Evolutionary conservation across 805 yeast species (phyloP), one percentile per base, ranked within the genome.

Genomic region (Torulaspora quercuum): DNA sequence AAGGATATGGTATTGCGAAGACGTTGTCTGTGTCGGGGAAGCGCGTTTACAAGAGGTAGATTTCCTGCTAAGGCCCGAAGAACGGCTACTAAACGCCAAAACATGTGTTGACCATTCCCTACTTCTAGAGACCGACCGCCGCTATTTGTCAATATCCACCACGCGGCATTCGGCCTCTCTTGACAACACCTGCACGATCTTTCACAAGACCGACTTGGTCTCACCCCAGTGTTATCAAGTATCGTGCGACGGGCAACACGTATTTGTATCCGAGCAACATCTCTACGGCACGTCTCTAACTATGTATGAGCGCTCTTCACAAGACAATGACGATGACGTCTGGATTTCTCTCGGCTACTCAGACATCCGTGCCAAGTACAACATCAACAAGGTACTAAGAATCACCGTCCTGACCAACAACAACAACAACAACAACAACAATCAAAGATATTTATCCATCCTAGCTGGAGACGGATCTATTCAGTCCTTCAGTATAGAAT

Each of bases 331-430:
- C 32, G 31, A 37, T 12, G 26, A 33, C n/a, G 25, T 39, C 34
- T 52, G 57, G 57, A 7, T 35, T 6, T 45, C 41, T 9, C 28
- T 44, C 12, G 54, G 54, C 9, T 52, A 44, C 29, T 30, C 39
- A 13, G 57, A 52, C 33, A 35, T 52, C 20, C 37, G 44, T 14
- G 46, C 56, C 10, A 50, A 48, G 24, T 52, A 40, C 34, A 45
- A 44, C 22, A 39, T 52, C 26, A 33, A 17, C 13, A 41, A 39
- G 15, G 47, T 48, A 24, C 34, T 38, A 12, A 29, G 37, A 23
- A 28, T 39, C 17, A 36, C 34, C 12, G 35, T 39, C 7, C 25
- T 34, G 12, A 11, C 37, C 17, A 9, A 16, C 22, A 7, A n/a
- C 18, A 11, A 25, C 18, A 25, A 13, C 25, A 22, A 22, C 25